Conservation (phyloP, 192 early-diverging fungal species). For the Powellomyces hirtus region DNA sequence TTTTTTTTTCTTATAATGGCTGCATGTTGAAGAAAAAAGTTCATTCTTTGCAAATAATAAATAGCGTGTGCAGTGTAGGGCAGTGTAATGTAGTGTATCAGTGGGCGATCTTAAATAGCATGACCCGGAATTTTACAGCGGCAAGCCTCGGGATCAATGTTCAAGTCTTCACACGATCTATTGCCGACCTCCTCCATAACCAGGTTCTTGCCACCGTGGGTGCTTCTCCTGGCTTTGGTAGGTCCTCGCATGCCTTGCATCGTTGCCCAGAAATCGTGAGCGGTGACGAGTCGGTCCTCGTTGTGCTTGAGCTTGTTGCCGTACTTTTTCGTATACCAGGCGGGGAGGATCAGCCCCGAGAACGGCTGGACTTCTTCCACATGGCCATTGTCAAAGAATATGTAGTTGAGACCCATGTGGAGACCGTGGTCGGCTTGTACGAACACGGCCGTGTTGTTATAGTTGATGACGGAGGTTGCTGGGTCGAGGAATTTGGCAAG, state of each 20-base stretch:
- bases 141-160: background rate
- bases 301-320: background rate
- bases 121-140: background rate
- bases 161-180: background rate
- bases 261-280: slow-evolving; percentile 5
- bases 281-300: background rate
- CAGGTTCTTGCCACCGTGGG: background rate
- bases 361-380: slow-evolving; percentile 5
- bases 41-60: too few species aligned
- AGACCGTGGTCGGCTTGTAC: slow-evolving; percentile 6
- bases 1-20: too few species aligned
- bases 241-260: background rate
- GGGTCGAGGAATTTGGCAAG: slow-evolving; percentile 1
- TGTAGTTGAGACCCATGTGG: slow-evolving; percentile 8
- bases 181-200: background rate
- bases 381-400: slow-evolving; percentile 6
- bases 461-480: background rate
- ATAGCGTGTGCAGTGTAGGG: too few species aligned
- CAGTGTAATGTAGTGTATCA: too few species aligned
- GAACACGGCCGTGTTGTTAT: slow-evolving; percentile 5
- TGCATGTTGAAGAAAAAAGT: too few species aligned
- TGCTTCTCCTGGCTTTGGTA: background rate
- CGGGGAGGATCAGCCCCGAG: background rate
- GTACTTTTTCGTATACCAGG: background rate
- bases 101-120: too few species aligned